Evolutionary conservation across 257 asterid genomes (phyloP), one percentile per base, ranked within the genome.

Genomic region (Fraxinus pennsylvanica): DNA sequence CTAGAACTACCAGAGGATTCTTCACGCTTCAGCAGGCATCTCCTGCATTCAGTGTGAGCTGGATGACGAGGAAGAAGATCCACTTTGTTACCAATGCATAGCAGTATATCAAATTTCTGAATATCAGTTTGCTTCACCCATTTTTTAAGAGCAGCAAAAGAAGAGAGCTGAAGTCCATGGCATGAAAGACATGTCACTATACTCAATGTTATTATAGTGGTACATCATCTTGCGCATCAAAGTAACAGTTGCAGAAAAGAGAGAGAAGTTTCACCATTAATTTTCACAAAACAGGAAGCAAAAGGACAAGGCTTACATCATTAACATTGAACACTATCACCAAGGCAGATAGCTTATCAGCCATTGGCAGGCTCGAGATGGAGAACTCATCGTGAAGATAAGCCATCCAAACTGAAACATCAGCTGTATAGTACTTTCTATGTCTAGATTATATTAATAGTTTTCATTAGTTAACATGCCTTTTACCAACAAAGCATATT

Each of bases 41-140:
- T 90, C 86, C 88, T 89, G 84, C 90, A 95, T 88, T 91, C 95
- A 12, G 39, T 69, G 83, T 95, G 98, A 78, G 92, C 94, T 63
- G 96, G 88, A 88, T 95, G 99, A 73, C 87, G 89, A 39, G 92
- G 88, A 86, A 93, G 88, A 86, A 93, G 99, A 81, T 93, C 99
- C 76, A 92, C 96, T 89, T 95, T 95, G 84, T 95, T 93, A 39
- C 98, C 98, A 68, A 95, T 83, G 83, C 98, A 95, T 39, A 95
- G 71, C 72, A 93, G 82, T 81, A 93, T 86, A 68, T 95, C 98
- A 79, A 89, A 90, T 82, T 83, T 90, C 85, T 78, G 91, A 76
- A 93, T 84, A 83, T 95, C 96, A 7, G 78, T 92, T 75, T 25
- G 85, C 13, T 93, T 85, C 65, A 89, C 97, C 94, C 93, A 92